Percentiles rank a stretch among this genome's conserved stretches.
Evolutionary conservation across 1,139 yeast species (phyloP).

Genomic region (Zhuliangozyma parablackwelliae): DNA sequence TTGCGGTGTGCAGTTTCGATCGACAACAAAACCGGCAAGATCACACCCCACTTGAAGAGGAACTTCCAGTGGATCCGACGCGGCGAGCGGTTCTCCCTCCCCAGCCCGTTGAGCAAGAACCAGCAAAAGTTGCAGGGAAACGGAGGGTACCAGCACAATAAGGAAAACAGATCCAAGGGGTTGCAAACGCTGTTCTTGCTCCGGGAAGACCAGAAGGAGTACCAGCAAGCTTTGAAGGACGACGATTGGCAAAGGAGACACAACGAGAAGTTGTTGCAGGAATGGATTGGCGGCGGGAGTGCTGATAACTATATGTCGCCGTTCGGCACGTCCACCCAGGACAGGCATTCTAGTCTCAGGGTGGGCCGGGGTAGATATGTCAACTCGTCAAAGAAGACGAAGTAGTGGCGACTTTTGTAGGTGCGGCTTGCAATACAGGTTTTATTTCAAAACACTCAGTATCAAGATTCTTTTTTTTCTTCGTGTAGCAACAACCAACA

Average conservation of each 20-base stretch:
- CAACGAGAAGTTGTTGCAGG: constrained; percentile 78
- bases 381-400: constrained; percentile 52
- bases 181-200: constrained; percentile 54
- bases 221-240: constrained; percentile 78
- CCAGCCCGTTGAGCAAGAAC: constrained; percentile 67
- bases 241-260: constrained; percentile 85
- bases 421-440: too few relatives aligned
- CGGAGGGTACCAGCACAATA: constrained; percentile 68
- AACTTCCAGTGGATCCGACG: constrained; percentile 93
- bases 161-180: constrained; percentile 52
- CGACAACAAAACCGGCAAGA: constrained; percentile 70
- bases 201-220: constrained; percentile 93
- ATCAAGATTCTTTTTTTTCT: too few relatives aligned
- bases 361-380: constrained; percentile 83
- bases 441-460: too few relatives aligned
- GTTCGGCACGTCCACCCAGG: constrained; percentile 61
- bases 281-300: constrained; percentile 92
- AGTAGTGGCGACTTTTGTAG: constrained; percentile 9
- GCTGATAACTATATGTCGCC: constrained; percentile 93
- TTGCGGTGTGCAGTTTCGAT: constrained; percentile 88
- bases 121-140: constrained; percentile 60
- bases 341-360: constrained; percentile 63
- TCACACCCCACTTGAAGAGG: constrained; percentile 85
- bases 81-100: constrained; percentile 76
- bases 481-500: too few relatives aligned